A percentile compares a stretch with the other conserved stretches of the same genome.
These are phyloP conservation scores for Amanita jacksonii DNA, from an alignment of 768 basidiomycete species.

Conservation along the genomic window DNA sequence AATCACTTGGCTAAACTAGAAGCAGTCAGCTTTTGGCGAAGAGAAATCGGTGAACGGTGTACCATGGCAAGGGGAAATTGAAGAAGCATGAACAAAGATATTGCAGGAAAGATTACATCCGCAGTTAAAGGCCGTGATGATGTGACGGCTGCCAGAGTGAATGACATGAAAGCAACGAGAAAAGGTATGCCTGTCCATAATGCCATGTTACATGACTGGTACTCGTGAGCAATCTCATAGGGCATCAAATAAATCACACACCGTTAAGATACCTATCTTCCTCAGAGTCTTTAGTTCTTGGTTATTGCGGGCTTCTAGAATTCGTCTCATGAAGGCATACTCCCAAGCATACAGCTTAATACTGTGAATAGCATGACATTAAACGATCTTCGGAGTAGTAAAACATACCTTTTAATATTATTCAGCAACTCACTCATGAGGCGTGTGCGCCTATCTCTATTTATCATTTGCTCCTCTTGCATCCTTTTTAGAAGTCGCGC, in stretches of 20 bases:
- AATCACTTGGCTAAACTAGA: constrained; percentile 59
- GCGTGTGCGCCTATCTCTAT: constrained; percentile 72
- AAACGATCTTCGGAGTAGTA: neutral
- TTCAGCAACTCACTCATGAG: constrained; percentile 91
- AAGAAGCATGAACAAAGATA: constrained; percentile 81
- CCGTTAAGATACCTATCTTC: constrained; percentile 71
- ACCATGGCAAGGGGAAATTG: constrained; percentile 85
- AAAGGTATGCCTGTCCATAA: constrained; percentile 66
- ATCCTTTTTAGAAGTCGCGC: constrained; percentile 63
- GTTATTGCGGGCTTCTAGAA: constrained; percentile 75
- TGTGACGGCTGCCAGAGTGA: constrained; percentile 58
- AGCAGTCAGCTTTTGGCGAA: constrained; percentile 1
- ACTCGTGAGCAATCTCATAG: neutral
- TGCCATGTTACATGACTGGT: constrained; percentile 46
- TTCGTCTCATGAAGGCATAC: constrained; percentile 71
- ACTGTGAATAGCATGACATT: constrained; percentile 25
- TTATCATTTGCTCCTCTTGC: constrained; percentile 91
- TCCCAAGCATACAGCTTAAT: constrained; percentile 97
- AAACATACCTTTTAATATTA: constrained; percentile 71
- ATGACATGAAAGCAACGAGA: constrained; percentile 75
- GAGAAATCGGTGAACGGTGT: constrained; percentile 12
- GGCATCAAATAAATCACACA: constrained; percentile 23
- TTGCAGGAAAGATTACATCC: constrained; percentile 93
- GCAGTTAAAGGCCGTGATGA: constrained; percentile 68
- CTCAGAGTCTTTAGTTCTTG: constrained; percentile 73